phyloP scores from a whole-genome alignment of 23 red algal genomes.

The Gracilaria caudata region DNA sequence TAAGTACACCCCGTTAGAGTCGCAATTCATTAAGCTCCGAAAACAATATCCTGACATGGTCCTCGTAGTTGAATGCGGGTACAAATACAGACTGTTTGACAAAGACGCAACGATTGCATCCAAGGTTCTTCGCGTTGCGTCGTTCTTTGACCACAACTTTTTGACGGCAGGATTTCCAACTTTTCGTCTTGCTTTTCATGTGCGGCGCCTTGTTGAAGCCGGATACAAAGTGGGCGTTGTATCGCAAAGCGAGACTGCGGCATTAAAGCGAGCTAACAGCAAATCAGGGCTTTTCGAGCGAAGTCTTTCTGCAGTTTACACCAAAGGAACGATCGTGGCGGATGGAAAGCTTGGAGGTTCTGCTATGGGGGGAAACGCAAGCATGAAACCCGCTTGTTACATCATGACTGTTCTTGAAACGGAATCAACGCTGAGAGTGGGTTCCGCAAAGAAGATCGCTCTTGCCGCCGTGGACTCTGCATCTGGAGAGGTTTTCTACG shows the following conservation, averaged over 20 bases:
- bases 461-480: constrained; percentile 74
- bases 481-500: constrained; percentile 74
- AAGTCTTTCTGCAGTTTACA: constrained; percentile 68
- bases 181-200: constrained; percentile 62
- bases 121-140: constrained; percentile 49
- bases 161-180: constrained; percentile 73
- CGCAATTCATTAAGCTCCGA: constrained; percentile 65
- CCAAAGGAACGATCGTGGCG: constrained; percentile 51
- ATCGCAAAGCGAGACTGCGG: constrained; percentile 84
- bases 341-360: constrained; percentile 46
- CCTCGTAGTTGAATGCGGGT: constrained; percentile 79
- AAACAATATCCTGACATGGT: constrained; percentile 61
- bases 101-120: constrained; percentile 75
- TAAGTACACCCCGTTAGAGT: constrained; percentile 83
- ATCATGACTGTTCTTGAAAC: constrained; percentile 48
- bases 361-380: not conserved
- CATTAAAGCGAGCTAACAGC: constrained; percentile 70
- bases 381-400: constrained; percentile 12
- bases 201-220: constrained; percentile 69
- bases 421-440: not conserved
- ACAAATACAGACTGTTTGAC: constrained; percentile 86
- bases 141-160: constrained; percentile 87
- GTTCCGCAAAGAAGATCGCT: constrained; percentile 12
- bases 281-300: constrained; percentile 65
- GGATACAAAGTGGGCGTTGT: constrained; percentile 79